Evolutionary conservation across 176 grass and related monocot genomes (phyloP), one percentile per base, ranked within the genome.

Genomic region (Urochloa ruziziensis): DNA sequence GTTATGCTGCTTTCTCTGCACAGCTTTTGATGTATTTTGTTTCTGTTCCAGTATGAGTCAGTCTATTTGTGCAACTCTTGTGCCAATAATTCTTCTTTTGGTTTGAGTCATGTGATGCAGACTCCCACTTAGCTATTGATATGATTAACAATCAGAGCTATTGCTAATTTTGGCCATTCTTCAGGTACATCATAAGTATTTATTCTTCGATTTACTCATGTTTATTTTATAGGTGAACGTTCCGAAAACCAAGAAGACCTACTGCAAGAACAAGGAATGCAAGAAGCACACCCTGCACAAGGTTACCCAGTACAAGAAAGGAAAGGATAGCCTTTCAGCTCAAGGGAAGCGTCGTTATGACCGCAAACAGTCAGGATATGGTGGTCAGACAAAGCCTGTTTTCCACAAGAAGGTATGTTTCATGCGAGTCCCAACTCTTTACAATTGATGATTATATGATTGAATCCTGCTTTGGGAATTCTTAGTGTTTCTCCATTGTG

Each of bases 371-470:
- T 97, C 91, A 25, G 91, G 94, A 46, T 97, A 94, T 90, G 94
- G 94, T 91, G 91, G 94, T 39, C 91, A 97, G 84, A 97, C 94
- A 65, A 94, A 97, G 85, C 94, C 94, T 25, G 94, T 94, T 87
- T 97, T 94, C 72, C 94, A 97, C 88, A 97, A 97, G 85, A 97
- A 97, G 94, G 92, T n/a, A n/a, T n/a, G n/a, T 97, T 42, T 74
- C 18, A 10, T 39, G 25, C 56, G 34, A 43, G 42, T 79, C 33
- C 36, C 7, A 11, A 19, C 17, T 33, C 13, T 15, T 59, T 21
- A 37, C 36, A 10, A 3, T 61, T 73, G 33, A 10, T 35, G 29
- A 15, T 25, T 35, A n/a, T n/a, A 10, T 70, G 29, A 46, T 27
- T 71, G 33, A 68, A 19, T 10, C 11, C 19, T 17, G 54, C 19